Evolutionary conservation across 176 grass and related monocot genomes (phyloP).

Genomic region (Miscanthus lutarioriparius): DNA sequence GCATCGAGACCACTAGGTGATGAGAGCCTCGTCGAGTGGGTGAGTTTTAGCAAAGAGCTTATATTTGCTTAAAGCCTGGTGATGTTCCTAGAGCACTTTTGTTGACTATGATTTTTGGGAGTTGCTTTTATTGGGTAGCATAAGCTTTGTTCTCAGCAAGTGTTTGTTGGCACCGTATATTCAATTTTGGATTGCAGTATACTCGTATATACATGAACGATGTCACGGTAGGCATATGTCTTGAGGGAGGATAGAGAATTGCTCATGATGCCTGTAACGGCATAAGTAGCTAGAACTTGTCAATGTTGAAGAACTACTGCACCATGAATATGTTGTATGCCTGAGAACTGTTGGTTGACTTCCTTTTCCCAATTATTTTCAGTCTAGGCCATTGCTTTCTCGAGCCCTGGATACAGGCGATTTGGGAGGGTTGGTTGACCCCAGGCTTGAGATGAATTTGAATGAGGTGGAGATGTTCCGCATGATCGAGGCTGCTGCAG

Average conservation of each 20-base stretch:
- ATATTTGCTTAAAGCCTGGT: not conserved
- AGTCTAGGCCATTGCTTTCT: constrained; percentile 75
- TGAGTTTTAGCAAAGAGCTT: constrained; percentile 32
- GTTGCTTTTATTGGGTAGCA: not conserved
- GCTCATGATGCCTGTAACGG: not conserved
- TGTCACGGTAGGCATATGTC: not conserved
- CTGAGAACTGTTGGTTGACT: not conserved
- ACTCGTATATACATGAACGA: not conserved
- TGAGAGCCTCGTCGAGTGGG: constrained; percentile 95
- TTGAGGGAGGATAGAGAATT: not conserved
- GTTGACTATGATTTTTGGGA: constrained; percentile 12
- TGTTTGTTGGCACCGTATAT: no score
- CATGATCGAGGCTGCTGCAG: constrained; percentile 86
- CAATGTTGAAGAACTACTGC: not conserved
- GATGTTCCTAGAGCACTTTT: constrained; percentile 1
- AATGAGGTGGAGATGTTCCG: constrained; percentile 76
- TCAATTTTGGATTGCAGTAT: not conserved
- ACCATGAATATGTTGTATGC: not conserved
- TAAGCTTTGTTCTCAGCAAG: not conserved
- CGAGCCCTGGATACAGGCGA: constrained; percentile 63
- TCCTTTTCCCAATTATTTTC: constrained; percentile 25
- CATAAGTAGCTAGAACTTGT: constrained; percentile 16
- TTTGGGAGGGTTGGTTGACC: constrained; percentile 63
- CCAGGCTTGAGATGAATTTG: constrained; percentile 62
- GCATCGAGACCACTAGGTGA: constrained; percentile 56